phyloP scores from a whole-genome alignment of 2,329 filamentous ascomycete species.

The Ophiocordyceps unilateralis region DNA sequence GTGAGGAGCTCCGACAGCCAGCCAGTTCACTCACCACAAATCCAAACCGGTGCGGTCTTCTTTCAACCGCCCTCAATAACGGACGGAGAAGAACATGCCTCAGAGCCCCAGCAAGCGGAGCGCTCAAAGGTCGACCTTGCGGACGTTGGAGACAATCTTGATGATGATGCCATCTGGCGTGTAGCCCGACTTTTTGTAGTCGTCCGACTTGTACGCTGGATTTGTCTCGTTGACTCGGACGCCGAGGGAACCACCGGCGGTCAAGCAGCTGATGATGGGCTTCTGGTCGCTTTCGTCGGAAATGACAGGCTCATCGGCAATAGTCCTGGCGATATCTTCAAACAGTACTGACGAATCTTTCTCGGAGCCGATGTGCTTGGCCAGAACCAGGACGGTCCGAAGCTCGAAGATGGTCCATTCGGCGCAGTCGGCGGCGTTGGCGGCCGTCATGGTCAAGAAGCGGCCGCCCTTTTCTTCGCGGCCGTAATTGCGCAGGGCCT shows the following conservation, averaged over 20 bases:
- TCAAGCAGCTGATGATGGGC: constrained; percentile 11
- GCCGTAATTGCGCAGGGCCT: constrained; percentile 1
- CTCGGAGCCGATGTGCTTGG: constrained; percentile 4
- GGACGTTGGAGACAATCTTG: constrained; percentile 3
- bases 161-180: constrained; percentile 2
- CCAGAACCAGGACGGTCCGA: background rate
- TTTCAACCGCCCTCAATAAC: no score
- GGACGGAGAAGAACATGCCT: no score
- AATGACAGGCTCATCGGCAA: constrained; percentile 6
- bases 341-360: constrained; percentile 6
- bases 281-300: background rate
- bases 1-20: no score
- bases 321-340: constrained; percentile 8
- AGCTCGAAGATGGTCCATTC: constrained; percentile 5
- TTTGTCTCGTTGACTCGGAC: constrained; percentile 3
- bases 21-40: no score
- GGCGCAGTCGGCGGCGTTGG: constrained; percentile 5
- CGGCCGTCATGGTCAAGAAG: constrained; percentile 4
- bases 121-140: background rate
- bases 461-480: background rate
- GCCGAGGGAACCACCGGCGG: constrained; percentile 7
- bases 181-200: constrained; percentile 1
- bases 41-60: no score
- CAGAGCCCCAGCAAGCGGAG: background rate
- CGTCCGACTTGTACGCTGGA: constrained; percentile 2